phyloP scores from a whole-genome alignment of 495 filamentous ascomycete genomes.

The Penicillium alfredii region DNA sequence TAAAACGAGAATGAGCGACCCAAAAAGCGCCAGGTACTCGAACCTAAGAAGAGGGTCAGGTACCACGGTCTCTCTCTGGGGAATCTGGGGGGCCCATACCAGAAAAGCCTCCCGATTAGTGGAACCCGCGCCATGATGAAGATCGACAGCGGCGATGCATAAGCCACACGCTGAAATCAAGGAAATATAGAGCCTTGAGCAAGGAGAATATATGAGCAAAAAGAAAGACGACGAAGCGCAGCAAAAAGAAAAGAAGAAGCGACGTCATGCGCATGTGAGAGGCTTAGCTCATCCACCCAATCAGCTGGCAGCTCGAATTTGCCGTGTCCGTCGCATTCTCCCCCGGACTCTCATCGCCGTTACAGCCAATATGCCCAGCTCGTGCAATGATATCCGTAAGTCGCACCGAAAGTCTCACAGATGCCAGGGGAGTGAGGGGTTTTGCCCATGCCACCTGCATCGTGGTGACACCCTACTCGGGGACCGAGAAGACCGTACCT shows the following conservation, averaged over 20 bases:
- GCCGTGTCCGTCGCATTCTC: constrained; percentile 1
- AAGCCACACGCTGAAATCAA: constrained; percentile 6
- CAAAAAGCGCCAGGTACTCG: constrained; percentile 82
- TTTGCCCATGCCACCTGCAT: too few species aligned
- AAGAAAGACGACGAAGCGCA: constrained; percentile 19
- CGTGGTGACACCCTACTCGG: too few species aligned
- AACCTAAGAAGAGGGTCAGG: constrained; percentile 36
- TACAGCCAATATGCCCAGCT: constrained; percentile 73
- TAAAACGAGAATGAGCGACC: constrained; percentile 72
- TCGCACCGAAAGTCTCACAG: constrained; percentile 8
- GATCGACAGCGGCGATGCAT: constrained; percentile 1
- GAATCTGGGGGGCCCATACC: constrained; percentile 40
- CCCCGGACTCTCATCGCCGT: too few species aligned
- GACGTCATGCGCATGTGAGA: constrained; percentile 31
- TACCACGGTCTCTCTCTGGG: background rate
- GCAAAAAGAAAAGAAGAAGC: constrained; percentile 6
- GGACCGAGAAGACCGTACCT: too few species aligned
- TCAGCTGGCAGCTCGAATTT: constrained; percentile 18
- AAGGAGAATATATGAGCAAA: constrained; percentile 4
- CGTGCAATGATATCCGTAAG: constrained; percentile 93
- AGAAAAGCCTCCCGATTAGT: constrained; percentile 74
- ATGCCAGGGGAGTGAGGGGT: too few species aligned
- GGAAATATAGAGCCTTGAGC: background rate
- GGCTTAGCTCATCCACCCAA: constrained; percentile 34
- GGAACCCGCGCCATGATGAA: constrained; percentile 64